Base-by-base conservation (phyloP, 257 asterid genomes). In the Solanum chilense region DNA sequence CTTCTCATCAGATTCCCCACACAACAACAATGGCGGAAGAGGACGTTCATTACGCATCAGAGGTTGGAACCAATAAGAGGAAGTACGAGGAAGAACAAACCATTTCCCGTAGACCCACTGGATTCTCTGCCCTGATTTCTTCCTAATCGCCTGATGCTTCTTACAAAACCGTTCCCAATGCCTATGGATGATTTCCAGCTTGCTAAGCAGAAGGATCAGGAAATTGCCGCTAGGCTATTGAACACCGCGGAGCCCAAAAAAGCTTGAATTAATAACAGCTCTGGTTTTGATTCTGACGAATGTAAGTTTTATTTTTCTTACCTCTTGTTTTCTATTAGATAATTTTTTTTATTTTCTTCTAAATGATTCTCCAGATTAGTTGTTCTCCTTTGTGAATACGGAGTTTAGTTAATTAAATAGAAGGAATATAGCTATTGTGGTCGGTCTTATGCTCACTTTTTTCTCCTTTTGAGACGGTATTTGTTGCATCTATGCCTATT, bases 201-300 rank as follows among this genome's bases (percentile, higher is more conserved):
- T 33, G 99, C 99, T 47, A 96, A 96, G 85, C 98, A 92, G 91
- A 96, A 93, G 90, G 98, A 98, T 44, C 99, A 94, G 88, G 98
- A 94, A 90, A 94, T 96, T 73, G 99, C 99, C 12, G 95, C 97
- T 33, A 91, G 98, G 88, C 92, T 97, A 37, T 88, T 95, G 89
- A 95, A 86, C 64, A 91, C 29, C 87, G 91, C 94, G 3, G 99
- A 95, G 78, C 92, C 96, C 41, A 89, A 91, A 31, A 95, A 95
- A 86, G 90, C 95, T 68, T 90, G 96, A 70, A 91, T 95, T 85
- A 94, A 93, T 66, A 94, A 94, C 88, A 98, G 93, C n/a, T 87
- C 93, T 25, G 64, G 83, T 13, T 77, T 42, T 44, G 83, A 77
- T 44, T 77, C 62, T 2, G 10, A 25, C 9, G 83, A 77, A 77